Evolutionary conservation across 208 protist species (phyloP).

Genomic region (Leishmania arabica): DNA sequence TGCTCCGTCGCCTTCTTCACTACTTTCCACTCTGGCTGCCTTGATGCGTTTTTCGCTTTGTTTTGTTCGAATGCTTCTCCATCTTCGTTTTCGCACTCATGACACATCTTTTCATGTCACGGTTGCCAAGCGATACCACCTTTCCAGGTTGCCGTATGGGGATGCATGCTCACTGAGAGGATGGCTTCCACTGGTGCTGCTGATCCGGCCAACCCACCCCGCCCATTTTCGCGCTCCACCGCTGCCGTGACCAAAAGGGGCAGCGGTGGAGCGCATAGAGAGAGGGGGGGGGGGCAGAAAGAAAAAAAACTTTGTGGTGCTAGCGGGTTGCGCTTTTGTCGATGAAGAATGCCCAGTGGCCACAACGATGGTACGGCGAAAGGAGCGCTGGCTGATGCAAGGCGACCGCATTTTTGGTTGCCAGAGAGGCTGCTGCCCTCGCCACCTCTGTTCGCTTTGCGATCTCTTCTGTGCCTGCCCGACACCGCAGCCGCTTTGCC

Average conservation of each 20-base stretch:
- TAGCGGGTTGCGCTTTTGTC: background rate
- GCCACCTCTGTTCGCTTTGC: background rate
- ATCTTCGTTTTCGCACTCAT: conserved; percentile 11
- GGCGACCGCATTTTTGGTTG: background rate
- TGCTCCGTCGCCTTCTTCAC: background rate
- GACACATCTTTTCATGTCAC: conserved; percentile 3
- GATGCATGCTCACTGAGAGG: background rate
- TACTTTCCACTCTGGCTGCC: background rate
- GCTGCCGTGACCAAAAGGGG: background rate
- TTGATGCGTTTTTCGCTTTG: conserved; percentile 1
- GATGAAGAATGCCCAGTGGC: background rate
- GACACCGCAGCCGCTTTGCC: background rate
- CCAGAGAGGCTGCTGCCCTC: background rate
- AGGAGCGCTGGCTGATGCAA: background rate
- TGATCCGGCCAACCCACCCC: background rate
- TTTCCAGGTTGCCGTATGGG: background rate
- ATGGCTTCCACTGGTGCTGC: background rate
- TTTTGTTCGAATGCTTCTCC: conserved; percentile 5
- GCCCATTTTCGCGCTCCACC: background rate
- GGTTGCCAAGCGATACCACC: background rate
- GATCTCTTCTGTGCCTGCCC: background rate
- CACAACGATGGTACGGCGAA: background rate
- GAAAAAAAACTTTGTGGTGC: background rate
- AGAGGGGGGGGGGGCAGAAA: background rate
- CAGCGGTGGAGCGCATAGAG: background rate